A percentile compares a stretch with the other conserved stretches of the same genome.
Evolutionary conservation across 225 moss, liverwort and hornwort species (phyloP).

Genomic region (Marchantia paleacea): DNA sequence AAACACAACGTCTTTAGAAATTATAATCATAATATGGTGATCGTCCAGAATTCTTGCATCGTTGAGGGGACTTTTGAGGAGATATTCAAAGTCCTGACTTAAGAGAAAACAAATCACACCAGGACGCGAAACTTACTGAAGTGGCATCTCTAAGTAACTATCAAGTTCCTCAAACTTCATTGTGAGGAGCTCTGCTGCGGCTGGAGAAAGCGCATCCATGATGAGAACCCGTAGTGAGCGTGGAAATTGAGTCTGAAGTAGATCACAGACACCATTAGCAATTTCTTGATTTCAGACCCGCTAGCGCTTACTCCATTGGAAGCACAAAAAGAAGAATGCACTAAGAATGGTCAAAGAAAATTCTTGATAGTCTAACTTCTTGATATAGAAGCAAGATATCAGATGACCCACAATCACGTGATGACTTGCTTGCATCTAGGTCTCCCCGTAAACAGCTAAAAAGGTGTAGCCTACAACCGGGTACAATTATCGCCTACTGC

Average conservation of each 20-base stretch:
- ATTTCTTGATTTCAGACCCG: not conserved
- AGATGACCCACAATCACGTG: no score
- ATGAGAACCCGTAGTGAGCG: slow-evolving; percentile 16
- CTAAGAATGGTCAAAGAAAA: not conserved
- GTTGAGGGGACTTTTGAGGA: no score
- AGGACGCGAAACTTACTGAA: slow-evolving; percentile 12
- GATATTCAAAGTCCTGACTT: not conserved
- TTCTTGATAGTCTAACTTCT: no score
- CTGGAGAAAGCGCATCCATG: slow-evolving; percentile 27
- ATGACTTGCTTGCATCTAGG: not conserved
- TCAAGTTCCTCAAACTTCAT: slow-evolving; percentile 39
- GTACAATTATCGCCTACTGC: no score
- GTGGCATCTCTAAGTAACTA: slow-evolving; percentile 9
- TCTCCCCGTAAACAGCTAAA: not conserved
- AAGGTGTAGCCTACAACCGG: no score
- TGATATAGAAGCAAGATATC: no score
- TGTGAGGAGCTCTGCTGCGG: slow-evolving; percentile 33
- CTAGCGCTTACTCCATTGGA: not conserved
- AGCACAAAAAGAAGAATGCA: not conserved
- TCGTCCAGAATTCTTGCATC: no score
- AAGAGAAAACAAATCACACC: not conserved
- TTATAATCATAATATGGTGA: no score
- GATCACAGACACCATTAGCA: not conserved
- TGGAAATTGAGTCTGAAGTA: slow-evolving; percentile 28
- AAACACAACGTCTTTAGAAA: not conserved